Conservation (phyloP, 2,329 filamentous ascomycete genomes). For the Alternaria novae-zelandiae region DNA sequence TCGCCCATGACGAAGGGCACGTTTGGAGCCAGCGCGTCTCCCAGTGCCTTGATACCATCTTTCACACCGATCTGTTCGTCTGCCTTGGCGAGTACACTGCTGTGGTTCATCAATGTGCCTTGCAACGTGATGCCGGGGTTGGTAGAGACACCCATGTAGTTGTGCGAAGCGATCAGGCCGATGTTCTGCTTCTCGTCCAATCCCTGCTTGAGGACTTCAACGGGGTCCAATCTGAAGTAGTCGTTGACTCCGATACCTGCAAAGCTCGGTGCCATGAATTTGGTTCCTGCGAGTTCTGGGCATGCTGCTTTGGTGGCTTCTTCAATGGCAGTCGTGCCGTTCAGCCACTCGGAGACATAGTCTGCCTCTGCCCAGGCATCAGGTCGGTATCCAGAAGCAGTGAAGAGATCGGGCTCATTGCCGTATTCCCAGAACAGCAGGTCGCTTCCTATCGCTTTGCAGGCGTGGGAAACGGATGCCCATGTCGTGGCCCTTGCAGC, state of each 20-base stretch:
- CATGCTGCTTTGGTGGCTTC: neutral
- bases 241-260: neutral
- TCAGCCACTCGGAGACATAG: conserved; percentile 39
- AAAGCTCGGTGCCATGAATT: conserved; percentile 10
- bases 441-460: conserved; percentile 60
- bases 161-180: conserved; percentile 63
- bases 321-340: conserved; percentile 3
- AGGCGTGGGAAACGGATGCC: conserved; percentile 63
- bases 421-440: conserved; percentile 67
- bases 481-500: conserved; percentile 50
- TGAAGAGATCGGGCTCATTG: conserved; percentile 68
- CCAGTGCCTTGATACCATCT: conserved; percentile 52
- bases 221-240: neutral
- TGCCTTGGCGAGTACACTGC: conserved; percentile 49
- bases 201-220: neutral
- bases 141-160: conserved; percentile 67
- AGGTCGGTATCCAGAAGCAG: conserved; percentile 58
- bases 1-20: conserved; percentile 65
- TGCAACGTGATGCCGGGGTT: conserved; percentile 66
- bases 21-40: conserved; percentile 48
- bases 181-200: conserved; percentile 48
- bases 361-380: conserved; percentile 58
- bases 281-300: neutral
- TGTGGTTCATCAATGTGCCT: conserved; percentile 70
- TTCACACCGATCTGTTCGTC: conserved; percentile 47